These are phyloP conservation scores for Metschnikowia corniflorae DNA, from an alignment of 805 yeast species.

Conservation along the genomic window DNA sequence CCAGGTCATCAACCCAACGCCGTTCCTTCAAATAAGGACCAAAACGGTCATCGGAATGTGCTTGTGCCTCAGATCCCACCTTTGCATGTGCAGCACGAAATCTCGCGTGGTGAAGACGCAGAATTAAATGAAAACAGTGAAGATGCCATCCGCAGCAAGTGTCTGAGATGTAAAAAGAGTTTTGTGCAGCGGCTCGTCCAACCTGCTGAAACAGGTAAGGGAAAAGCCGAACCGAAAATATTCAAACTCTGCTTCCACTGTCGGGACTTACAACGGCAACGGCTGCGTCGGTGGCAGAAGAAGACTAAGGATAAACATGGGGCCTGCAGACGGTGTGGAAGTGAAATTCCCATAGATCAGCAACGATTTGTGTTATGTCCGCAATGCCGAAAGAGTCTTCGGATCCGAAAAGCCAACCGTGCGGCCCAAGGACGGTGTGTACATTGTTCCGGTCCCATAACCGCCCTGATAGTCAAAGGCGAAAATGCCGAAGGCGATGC, in stretches of 20 bases:
- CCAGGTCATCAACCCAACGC: constrained; percentile 7
- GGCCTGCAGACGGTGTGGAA: constrained; percentile 64
- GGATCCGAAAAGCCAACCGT: constrained; percentile 54
- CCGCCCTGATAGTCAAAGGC: constrained; percentile 35
- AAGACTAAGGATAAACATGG: constrained; percentile 58
- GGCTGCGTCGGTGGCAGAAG: constrained; percentile 63
- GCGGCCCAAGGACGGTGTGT: constrained; percentile 65
- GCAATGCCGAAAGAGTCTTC: constrained; percentile 51
- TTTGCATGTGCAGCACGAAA: constrained; percentile 41
- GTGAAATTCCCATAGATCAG: constrained; percentile 47
- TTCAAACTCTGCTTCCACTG: constrained; percentile 63
- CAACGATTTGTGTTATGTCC: constrained; percentile 57
- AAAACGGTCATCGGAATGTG: too few species aligned
- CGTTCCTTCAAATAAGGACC: constrained; percentile 11
- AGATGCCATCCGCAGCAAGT: constrained; percentile 21
- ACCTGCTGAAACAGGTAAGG: constrained; percentile 26
- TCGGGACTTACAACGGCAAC: constrained; percentile 57
- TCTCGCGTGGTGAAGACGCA: constrained; percentile 15
- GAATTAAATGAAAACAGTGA: constrained; percentile 7
- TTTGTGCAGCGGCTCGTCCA: constrained; percentile 45
- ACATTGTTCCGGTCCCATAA: constrained; percentile 60
- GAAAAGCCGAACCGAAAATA: constrained; percentile 38
- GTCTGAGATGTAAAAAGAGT: constrained; percentile 59
- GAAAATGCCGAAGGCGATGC: constrained; percentile 19
- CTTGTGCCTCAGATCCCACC: constrained; percentile 39